Evolutionary conservation across 495 filamentous ascomycete genomes (phyloP), one percentile per base, ranked within the genome.

Genomic region (Annulohypoxylon bovei): DNA sequence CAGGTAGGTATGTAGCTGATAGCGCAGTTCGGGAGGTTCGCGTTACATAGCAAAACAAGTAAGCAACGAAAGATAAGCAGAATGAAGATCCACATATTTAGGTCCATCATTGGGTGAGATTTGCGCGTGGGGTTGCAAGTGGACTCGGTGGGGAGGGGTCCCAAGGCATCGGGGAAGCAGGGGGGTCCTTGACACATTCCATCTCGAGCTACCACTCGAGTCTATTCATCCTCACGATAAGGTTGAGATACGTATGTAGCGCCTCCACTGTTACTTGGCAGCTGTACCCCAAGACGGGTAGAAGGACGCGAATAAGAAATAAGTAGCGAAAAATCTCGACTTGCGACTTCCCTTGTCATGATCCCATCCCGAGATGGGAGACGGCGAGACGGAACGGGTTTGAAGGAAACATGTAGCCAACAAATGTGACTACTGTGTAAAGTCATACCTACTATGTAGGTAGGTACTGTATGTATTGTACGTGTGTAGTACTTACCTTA

Each of bases 1-100:
- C n/a, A n/a, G n/a, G n/a, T n/a, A n/a, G n/a, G n/a, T n/a, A n/a
- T n/a, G n/a, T n/a, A n/a, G n/a, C n/a, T n/a, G 62, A 54, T 66
- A 58, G 22, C 23, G 28, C 53, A 57, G 22, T 16, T 23, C 12
- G 39, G 33, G 27, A 37, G 50, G 67, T 59, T 71, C 3, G 37
- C 46, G 53, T 72, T 72, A 72, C 70, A 72, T 42, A 65, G 69
- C 53, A 33, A 72, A 68, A 68, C 50, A 47, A 68, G 70, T 72
- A 72, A 72, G 70, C 65, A 65, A 54, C 37, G 25, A 68, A 25
- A 72, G 70, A 72, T 72, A 72, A 72, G 70, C 54, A 72, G 39
- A 53, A 59, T 39, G 32, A 47, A 42, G 62, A 37, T 46, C 57
- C 60, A 63, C 54, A 55, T 27, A 40, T 57, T 39, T 33, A 18